phyloP scores from a whole-genome alignment of 2,329 filamentous ascomycete genomes.

The Arthroderma sp. region DNA sequence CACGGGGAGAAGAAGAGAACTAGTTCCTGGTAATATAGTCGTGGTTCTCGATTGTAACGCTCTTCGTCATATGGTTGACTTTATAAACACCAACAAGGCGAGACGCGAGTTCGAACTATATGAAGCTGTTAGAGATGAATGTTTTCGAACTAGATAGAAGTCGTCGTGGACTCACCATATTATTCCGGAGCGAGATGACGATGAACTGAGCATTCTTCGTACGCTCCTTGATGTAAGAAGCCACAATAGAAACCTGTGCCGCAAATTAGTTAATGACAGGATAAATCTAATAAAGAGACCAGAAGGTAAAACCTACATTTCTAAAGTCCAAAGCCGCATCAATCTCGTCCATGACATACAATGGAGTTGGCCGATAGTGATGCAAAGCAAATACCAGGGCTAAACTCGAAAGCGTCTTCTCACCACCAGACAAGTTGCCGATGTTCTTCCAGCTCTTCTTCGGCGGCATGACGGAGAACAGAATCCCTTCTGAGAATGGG shows the following conservation, averaged over 20 bases:
- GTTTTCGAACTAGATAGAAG: background rate
- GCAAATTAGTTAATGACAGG: slow-evolving; percentile 6
- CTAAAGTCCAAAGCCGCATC: slow-evolving; percentile 95
- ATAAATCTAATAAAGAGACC: background rate
- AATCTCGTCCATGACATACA: slow-evolving; percentile 99
- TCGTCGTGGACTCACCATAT: slow-evolving; percentile 50
- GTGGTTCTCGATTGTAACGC: slow-evolving; percentile 73
- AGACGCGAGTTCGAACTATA: slow-evolving; percentile 77
- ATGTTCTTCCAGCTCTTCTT: slow-evolving; percentile 99
- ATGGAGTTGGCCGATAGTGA: slow-evolving; percentile 91
- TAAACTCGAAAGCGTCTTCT: slow-evolving; percentile 89
- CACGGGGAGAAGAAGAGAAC: background rate
- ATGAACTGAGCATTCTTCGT: slow-evolving; percentile 99
- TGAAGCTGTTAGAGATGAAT: background rate
- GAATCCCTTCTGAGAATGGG: slow-evolving; percentile 89
- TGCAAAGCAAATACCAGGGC: slow-evolving; percentile 96
- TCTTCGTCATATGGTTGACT: slow-evolving; percentile 97
- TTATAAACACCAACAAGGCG: slow-evolving; percentile 96
- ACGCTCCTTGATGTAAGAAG: slow-evolving; percentile 96
- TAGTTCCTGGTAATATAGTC: slow-evolving; percentile 48
- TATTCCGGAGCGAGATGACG: slow-evolving; percentile 93
- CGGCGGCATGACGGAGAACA: slow-evolving; percentile 97
- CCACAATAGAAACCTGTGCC: slow-evolving; percentile 78
- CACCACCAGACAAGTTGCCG: slow-evolving; percentile 83
- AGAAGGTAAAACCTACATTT: slow-evolving; percentile 58